Conservation (phyloP, 352 stramenopile species). For the Phytophthora cactorum region DNA sequence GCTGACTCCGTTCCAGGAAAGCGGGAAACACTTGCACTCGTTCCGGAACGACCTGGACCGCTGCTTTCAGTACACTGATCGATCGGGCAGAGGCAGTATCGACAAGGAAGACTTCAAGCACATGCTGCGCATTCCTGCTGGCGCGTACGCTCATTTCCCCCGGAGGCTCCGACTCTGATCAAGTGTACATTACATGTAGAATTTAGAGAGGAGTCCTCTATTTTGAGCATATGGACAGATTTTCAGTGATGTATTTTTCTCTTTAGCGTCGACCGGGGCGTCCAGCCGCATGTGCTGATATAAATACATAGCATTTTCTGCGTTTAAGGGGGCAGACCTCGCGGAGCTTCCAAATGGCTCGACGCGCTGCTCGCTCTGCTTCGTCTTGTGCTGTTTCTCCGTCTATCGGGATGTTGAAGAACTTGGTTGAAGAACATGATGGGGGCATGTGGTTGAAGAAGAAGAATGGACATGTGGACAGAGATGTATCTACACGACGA, state of each 20-base stretch:
- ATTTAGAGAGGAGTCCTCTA: slow-evolving; percentile 1
- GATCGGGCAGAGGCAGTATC: slow-evolving; percentile 43
- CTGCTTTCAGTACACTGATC: slow-evolving; percentile 65
- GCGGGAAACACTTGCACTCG: slow-evolving; percentile 41
- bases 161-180: slow-evolving; percentile 36
- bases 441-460: slow-evolving; percentile 3
- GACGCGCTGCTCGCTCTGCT: slow-evolving; percentile 8
- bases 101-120: slow-evolving; percentile 48
- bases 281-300: slow-evolving; percentile 18
- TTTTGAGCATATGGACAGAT: slow-evolving; percentile 25
- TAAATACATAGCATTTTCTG: slow-evolving; percentile 41
- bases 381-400: slow-evolving; percentile 28
- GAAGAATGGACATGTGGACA: not conserved
- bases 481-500: slow-evolving; percentile 56
- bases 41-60: slow-evolving; percentile 68
- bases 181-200: not conserved
- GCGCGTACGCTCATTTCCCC: slow-evolving; percentile 60
- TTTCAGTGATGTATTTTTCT: slow-evolving; percentile 31
- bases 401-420: slow-evolving; percentile 23
- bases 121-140: slow-evolving; percentile 57
- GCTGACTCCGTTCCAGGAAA: slow-evolving; percentile 46
- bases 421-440: slow-evolving; percentile 14
- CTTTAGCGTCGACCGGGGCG: too few species aligned
- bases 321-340: slow-evolving; percentile 5
- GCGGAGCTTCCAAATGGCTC: slow-evolving; percentile 36